Percentiles rank a stretch among this genome's conserved stretches.
Conservation (phyloP, 495 filamentous ascomycete species). For the Aspergillus wentii region DNA sequence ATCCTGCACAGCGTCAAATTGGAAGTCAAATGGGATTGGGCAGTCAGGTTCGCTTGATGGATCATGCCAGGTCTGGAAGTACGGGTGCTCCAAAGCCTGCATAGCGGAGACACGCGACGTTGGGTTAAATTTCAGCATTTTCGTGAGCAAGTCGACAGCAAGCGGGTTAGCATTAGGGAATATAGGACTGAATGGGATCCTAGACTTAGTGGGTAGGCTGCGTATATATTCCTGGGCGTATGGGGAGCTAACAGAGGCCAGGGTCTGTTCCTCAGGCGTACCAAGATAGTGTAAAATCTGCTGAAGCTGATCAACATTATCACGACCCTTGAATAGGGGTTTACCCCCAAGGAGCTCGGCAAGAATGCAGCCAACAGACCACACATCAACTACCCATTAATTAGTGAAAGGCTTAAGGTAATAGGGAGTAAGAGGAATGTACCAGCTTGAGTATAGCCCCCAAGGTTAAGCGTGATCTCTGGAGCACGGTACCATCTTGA, state of each 20-base stretch:
- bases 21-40: slow-evolving; percentile 93
- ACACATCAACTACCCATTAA: slow-evolving; percentile 76
- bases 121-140: slow-evolving; percentile 96
- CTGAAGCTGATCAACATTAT: slow-evolving; percentile 99
- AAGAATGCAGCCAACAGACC: slow-evolving; percentile 97
- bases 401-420: slow-evolving; percentile 9
- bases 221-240: slow-evolving; percentile 97
- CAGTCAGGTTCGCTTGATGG: slow-evolving; percentile 91
- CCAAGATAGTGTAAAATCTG: slow-evolving; percentile 98
- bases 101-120: slow-evolving; percentile 88
- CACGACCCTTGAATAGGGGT: slow-evolving; percentile 98
- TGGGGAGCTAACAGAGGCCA: slow-evolving; percentile 90
- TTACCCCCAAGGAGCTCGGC: slow-evolving; percentile 93
- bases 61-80: slow-evolving; percentile 97
- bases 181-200: slow-evolving; percentile 78
- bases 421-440: slow-evolving; percentile 35
- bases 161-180: slow-evolving; percentile 97
- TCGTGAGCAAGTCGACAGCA: slow-evolving; percentile 88
- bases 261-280: slow-evolving; percentile 91
- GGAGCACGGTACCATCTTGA: slow-evolving; percentile 98
- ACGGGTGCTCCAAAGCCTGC: slow-evolving; percentile 89
- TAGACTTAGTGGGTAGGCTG: slow-evolving; percentile 94
- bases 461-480: slow-evolving; percentile 99
- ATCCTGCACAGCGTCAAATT: slow-evolving; percentile 93
- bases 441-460: slow-evolving; percentile 99